Base-by-base conservation (phyloP, 1,139 yeast genomes). In the Wickerhamomyces sp. region DNA sequence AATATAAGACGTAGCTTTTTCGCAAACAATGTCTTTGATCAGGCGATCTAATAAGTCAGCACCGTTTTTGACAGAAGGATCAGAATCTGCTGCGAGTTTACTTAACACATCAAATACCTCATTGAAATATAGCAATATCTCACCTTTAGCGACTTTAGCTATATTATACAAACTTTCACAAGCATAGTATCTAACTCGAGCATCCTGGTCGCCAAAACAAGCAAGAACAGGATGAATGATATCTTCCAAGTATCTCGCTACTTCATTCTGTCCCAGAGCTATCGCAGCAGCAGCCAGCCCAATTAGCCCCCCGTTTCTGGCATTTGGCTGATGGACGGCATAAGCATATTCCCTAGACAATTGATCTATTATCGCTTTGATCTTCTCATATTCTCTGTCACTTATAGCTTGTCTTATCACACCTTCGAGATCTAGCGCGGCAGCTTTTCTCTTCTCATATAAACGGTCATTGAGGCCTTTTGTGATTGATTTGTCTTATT, bases 141-240 rank as follows among this genome's bases (percentile, higher is more conserved):
- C 98, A 16, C 98, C 98, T 52, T 95, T 78, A 5, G 98, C 96
- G 18, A 92, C 95, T 60, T 94, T 94, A 39, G 98, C 96, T 37
- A 94, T 90, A 62, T 94, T 94, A 63, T 94, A 94, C 48, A 94
- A 71, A 32, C 96, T 85, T 59, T 94, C 99, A 65, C 98, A 92
- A 0, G 98, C 97, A 61, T 90, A 94, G 55, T 94, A 94, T 39
- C 99, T 71, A 8, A 94, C 98, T 48, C 96, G 76, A 10, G 97
- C 95, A 58, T 94, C 97, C 43, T 94, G 96, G 56, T 94, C 98
- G 39, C 95, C 90, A 60, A 94, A 94, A 45, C 97, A 92, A 0
- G 97, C 94, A 53, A 94, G 70, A 15, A 94, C 96, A 0, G 99
- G 97, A 44, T 87, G 94, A 44, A 92, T 78, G 45, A 94, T 90